Evolutionary conservation across 108 stramenopile genomes (phyloP).

Genomic region (Nannochloropsis salina): DNA sequence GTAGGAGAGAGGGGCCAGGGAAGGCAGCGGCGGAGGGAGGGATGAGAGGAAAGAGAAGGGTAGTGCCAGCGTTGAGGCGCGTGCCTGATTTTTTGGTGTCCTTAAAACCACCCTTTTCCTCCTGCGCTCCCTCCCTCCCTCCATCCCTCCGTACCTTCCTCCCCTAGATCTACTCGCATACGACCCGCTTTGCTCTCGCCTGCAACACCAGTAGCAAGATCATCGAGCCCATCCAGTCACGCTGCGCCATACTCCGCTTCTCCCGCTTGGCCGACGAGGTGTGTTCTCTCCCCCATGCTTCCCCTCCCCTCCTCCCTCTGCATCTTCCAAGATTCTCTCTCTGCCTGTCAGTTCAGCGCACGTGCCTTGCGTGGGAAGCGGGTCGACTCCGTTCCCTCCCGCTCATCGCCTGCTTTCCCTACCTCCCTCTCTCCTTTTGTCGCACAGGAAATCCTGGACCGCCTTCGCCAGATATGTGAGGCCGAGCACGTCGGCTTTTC

Average conservation of each 20-base stretch:
- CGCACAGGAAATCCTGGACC: constrained; percentile 59
- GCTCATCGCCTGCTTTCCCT: background rate
- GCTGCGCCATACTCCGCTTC: constrained; percentile 96
- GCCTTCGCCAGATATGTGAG: constrained; percentile 77
- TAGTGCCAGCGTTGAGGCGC: background rate
- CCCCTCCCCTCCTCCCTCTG: background rate
- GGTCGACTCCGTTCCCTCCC: background rate
- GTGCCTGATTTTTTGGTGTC: background rate
- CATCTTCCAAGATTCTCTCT: background rate
- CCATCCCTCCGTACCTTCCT: background rate
- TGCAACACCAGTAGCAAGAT: constrained; percentile 97
- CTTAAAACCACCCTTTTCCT: background rate
- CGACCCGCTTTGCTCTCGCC: constrained; percentile 95
- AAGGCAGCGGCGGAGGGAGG: background rate
- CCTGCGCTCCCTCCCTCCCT: background rate
- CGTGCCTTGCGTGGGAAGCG: background rate
- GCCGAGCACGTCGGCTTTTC: constrained; percentile 69
- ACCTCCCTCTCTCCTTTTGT: background rate
- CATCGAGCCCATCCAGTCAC: constrained; percentile 96
- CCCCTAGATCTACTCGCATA: constrained; percentile 67
- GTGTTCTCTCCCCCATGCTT: background rate
- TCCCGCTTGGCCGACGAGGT: constrained; percentile 71
- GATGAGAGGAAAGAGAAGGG: background rate
- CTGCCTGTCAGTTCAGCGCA: background rate
- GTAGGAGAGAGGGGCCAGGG: background rate